Evolutionary conservation across 805 yeast species (phyloP).

Genomic region (Cyberlindnera suaveolens): DNA sequence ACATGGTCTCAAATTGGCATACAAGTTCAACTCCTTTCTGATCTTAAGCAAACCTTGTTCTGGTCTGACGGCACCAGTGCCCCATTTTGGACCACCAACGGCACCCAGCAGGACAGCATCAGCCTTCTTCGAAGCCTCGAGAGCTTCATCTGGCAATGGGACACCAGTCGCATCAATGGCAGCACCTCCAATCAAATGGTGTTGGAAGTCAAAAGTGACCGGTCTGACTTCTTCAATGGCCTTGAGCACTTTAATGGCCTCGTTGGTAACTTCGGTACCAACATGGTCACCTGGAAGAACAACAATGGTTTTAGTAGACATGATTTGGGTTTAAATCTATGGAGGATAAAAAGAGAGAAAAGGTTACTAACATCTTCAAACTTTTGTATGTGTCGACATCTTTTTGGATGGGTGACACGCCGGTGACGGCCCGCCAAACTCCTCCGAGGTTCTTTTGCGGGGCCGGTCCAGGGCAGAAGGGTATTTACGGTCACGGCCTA

Average conservation of each 20-base stretch:
- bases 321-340: neutral
- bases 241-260: slow-evolving; percentile 85
- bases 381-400: too few relatives aligned
- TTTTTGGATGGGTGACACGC: too few relatives aligned
- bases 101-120: slow-evolving; percentile 98
- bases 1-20: slow-evolving; percentile 97
- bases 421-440: too few relatives aligned
- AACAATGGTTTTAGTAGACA: slow-evolving; percentile 58
- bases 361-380: too few relatives aligned
- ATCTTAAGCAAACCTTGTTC: slow-evolving; percentile 94
- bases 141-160: slow-evolving; percentile 81
- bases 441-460: too few relatives aligned
- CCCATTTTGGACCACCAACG: slow-evolving; percentile 99
- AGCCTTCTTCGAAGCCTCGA: slow-evolving; percentile 76
- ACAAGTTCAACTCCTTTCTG: slow-evolving; percentile 87
- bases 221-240: slow-evolving; percentile 63
- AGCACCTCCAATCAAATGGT: slow-evolving; percentile 95
- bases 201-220: slow-evolving; percentile 66
- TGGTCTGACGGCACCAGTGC: slow-evolving; percentile 92
- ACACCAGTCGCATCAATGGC: slow-evolving; percentile 95
- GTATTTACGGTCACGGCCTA: too few relatives aligned
- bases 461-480: too few relatives aligned
- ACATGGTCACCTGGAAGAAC: slow-evolving; percentile 96
- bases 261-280: slow-evolving; percentile 83
- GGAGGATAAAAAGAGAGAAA: too few relatives aligned